phyloP scores from a whole-genome alignment of 192 early-diverging fungal genomes.

The Linderina pennispora region DNA sequence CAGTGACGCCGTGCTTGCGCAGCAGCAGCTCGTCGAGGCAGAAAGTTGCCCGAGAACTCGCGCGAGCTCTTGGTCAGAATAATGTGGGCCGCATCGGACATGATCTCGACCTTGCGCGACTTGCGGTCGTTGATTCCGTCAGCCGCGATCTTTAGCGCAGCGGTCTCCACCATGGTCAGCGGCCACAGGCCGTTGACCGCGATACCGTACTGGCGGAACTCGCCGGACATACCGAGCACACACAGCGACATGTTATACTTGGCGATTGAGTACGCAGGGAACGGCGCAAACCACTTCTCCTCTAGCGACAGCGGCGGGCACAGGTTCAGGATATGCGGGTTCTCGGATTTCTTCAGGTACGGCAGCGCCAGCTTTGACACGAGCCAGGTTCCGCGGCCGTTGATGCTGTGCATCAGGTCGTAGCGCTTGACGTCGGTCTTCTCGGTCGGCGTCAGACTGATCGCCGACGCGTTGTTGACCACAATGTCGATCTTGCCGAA shows the following conservation, averaged over 20 bases:
- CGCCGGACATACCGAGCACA: constrained; percentile 65
- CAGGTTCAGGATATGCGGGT: constrained; percentile 71
- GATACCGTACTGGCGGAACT: constrained; percentile 58
- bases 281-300: constrained; percentile 61
- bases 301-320: constrained; percentile 66
- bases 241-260: constrained; percentile 74
- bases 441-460: constrained; percentile 58
- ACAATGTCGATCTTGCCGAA: constrained; percentile 84
- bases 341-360: constrained; percentile 58
- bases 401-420: constrained; percentile 72
- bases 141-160: constrained; percentile 49
- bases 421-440: constrained; percentile 55
- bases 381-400: constrained; percentile 75
- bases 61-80: constrained; percentile 54
- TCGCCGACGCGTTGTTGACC: constrained; percentile 76
- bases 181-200: constrained; percentile 79
- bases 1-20: constrained; percentile 59
- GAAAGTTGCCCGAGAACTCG: constrained; percentile 62
- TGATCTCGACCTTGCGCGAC: constrained; percentile 55
- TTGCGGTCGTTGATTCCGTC: constrained; percentile 4
- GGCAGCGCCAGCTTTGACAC: constrained; percentile 61
- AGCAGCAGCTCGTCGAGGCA: constrained; percentile 76
- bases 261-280: constrained; percentile 63
- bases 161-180: constrained; percentile 66
- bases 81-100: constrained; percentile 71